Percentiles rank a stretch among this genome's conserved stretches.
Evolutionary conservation across 2,329 filamentous ascomycete genomes (phyloP).

Genomic region (Penicillium sp.): DNA sequence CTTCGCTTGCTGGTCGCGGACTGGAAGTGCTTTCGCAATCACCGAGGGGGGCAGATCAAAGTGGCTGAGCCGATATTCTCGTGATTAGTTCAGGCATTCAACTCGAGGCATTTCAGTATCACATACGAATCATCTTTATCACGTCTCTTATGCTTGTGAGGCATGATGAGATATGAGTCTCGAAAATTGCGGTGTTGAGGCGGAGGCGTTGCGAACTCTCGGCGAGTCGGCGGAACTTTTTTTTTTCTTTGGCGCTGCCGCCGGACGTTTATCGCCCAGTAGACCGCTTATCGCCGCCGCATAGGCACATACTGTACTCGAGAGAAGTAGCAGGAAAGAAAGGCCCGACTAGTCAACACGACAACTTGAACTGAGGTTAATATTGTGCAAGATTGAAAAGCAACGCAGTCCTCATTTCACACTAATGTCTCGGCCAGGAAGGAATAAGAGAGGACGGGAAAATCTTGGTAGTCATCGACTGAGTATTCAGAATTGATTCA

Average conservation of each 20-base stretch:
- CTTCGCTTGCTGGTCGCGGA: constrained; percentile 43
- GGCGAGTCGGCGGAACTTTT: constrained; percentile 18
- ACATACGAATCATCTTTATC: constrained; percentile 49
- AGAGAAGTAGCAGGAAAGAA: no score
- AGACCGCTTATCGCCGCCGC: not conserved
- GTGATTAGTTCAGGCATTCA: not conserved
- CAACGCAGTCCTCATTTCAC: no score
- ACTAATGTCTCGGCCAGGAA: no score
- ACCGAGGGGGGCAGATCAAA: constrained; percentile 57
- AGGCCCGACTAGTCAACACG: not conserved
- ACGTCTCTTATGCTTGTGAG: constrained; percentile 74
- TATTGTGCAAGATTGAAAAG: not conserved
- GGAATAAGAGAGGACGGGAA: no score
- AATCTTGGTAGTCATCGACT: no score
- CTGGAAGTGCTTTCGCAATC: constrained; percentile 54
- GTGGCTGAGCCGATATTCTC: constrained; percentile 28
- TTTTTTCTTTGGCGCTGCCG: constrained; percentile 7
- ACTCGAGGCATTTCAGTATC: not conserved
- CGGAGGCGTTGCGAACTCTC: not conserved
- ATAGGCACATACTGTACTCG: no score
- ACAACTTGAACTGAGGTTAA: not conserved
- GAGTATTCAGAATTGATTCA: no score
- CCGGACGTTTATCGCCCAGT: constrained; percentile 13
- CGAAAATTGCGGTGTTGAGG: not conserved
- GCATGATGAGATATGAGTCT: constrained; percentile 50